Percentiles rank a stretch among this genome's conserved stretches.
phyloP scores from a whole-genome alignment of 345 rosid genomes.

The Gossypium raimondii region DNA sequence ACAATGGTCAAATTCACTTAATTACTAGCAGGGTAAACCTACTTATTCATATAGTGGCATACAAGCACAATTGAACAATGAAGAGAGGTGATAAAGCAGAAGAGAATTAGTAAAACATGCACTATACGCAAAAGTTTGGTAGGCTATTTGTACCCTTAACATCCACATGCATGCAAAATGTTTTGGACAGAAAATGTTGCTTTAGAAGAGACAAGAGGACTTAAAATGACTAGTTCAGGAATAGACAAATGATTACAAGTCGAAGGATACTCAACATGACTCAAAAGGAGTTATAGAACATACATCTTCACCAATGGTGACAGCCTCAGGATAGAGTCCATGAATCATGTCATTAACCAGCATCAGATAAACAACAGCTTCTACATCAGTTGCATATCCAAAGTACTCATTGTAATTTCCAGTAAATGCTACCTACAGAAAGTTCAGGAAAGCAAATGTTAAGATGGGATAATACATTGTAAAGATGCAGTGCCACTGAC shows the following conservation, averaged over 20 bases:
- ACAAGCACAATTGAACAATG: no score
- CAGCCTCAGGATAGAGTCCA: constrained; percentile 89
- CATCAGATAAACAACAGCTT: constrained; percentile 89
- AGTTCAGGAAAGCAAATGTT: constrained; percentile 9
- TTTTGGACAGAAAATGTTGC: constrained; percentile 2
- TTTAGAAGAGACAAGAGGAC: background rate
- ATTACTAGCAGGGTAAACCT: background rate
- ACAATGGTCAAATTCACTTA: background rate
- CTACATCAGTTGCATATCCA: constrained; percentile 86
- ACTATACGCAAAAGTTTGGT: background rate
- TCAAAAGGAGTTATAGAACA: constrained; percentile 9
- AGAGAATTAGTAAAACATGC: background rate
- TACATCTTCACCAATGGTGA: constrained; percentile 92
- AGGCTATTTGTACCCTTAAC: background rate
- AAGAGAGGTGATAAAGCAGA: constrained; percentile 1
- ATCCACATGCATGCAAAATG: background rate
- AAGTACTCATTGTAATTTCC: constrained; percentile 91
- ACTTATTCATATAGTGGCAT: background rate
- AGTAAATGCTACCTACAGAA: constrained; percentile 68
- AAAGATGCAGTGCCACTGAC: background rate
- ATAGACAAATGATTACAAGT: background rate
- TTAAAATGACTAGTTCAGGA: background rate
- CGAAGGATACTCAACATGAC: background rate
- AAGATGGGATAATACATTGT: background rate
- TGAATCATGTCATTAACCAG: constrained; percentile 91